Evolutionary conservation across 805 yeast species (phyloP).

Genomic region (Ogataea nitratoaversa): DNA sequence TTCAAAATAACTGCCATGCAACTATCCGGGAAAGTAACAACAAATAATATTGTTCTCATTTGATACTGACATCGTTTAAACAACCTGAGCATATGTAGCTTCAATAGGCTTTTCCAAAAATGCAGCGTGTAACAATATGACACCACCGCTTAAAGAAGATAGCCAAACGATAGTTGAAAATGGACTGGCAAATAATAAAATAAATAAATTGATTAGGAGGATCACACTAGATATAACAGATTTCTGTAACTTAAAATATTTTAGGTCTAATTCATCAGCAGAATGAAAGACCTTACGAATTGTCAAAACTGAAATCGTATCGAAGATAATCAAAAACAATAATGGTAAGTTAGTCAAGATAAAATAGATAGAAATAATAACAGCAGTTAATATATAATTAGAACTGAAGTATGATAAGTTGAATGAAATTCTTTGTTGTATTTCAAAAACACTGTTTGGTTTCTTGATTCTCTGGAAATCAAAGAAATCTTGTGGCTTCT

Average conservation of each 20-base stretch:
- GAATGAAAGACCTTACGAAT: conserved; percentile 33
- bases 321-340: conserved; percentile 63
- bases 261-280: conserved; percentile 23
- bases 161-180: conserved; percentile 89
- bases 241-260: conserved; percentile 62
- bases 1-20: too few species aligned
- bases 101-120: conserved; percentile 94
- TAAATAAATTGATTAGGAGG: conserved; percentile 54
- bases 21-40: too few species aligned
- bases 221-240: conserved; percentile 83
- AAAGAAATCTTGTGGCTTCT: conserved; percentile 86
- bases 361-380: conserved; percentile 68
- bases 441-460: conserved; percentile 78
- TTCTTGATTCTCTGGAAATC: conserved; percentile 79
- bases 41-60: neutral
- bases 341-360: conserved; percentile 77
- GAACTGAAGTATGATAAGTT: conserved; percentile 82
- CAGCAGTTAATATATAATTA: conserved; percentile 72
- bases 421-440: conserved; percentile 78
- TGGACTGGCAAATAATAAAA: conserved; percentile 74
- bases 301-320: conserved; percentile 37
- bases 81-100: conserved; percentile 79
- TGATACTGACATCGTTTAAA: conserved; percentile 16
- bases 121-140: conserved; percentile 82
- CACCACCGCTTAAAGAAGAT: conserved; percentile 74